phyloP scores from a whole-genome alignment of 31 red algal species.

The Endocladia muricata region DNA sequence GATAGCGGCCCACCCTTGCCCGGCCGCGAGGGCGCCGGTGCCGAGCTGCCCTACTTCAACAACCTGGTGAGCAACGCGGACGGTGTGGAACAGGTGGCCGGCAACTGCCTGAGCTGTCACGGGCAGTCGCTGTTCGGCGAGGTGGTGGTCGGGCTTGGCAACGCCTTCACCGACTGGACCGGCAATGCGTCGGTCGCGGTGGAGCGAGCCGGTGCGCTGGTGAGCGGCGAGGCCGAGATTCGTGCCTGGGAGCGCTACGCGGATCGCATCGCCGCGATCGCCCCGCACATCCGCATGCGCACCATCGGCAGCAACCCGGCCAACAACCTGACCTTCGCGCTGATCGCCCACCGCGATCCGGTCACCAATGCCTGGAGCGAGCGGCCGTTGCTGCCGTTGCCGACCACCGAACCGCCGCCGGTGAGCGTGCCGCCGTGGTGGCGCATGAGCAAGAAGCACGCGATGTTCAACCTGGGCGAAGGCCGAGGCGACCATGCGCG shows the following conservation, averaged over 20 bases:
- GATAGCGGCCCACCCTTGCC: background rate
- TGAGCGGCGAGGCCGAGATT: background rate
- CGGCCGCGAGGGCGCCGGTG: background rate
- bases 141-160: background rate
- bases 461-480: background rate
- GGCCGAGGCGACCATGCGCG: background rate
- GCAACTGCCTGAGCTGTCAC: background rate
- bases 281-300: background rate
- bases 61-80: background rate
- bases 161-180: background rate
- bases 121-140: background rate
- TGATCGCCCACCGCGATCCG: background rate
- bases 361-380: background rate
- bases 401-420: background rate
- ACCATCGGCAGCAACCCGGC: background rate
- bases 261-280: background rate
- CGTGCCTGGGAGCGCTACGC: background rate
- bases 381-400: background rate
- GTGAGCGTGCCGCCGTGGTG: background rate
- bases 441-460: background rate
- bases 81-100: background rate
- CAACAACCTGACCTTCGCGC: background rate
- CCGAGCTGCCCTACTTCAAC: background rate
- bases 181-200: background rate
- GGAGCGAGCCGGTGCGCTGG: no score